phyloP scores from a whole-genome alignment of 2,329 filamentous ascomycete genomes.

The Cordyceps tenuipes region DNA sequence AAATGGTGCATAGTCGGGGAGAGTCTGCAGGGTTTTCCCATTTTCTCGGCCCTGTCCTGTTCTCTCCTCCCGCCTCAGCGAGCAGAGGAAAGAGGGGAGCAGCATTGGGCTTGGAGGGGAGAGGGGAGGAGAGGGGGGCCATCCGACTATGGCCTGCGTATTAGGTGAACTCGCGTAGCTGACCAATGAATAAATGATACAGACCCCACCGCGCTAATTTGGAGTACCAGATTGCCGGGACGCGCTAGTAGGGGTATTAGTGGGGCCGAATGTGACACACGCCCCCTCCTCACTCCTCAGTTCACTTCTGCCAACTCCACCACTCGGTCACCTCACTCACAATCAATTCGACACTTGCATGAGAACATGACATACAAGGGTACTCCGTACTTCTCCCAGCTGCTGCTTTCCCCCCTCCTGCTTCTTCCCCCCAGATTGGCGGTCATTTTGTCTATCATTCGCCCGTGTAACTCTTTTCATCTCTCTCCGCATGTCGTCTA shows the following conservation, averaged over 20 bases:
- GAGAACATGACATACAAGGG: not conserved
- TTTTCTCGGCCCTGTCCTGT: not conserved
- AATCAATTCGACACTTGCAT: not conserved
- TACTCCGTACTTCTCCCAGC: not conserved
- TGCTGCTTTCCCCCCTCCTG: not conserved
- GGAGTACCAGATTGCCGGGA: slow-evolving; percentile 30
- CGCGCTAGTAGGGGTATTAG: slow-evolving; percentile 22
- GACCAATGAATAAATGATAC: slow-evolving; percentile 21
- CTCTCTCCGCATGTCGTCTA: not conserved
- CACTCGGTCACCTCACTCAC: not conserved
- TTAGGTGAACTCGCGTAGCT: not conserved
- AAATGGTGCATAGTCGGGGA: not conserved
- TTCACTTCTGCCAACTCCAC: not conserved
- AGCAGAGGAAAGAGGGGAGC: not conserved
- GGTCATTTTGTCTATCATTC: not conserved
- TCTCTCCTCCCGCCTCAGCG: not conserved
- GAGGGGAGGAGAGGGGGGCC: not conserved
- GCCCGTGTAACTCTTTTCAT: not conserved
- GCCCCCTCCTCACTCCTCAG: not conserved
- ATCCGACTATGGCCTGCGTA: not conserved
- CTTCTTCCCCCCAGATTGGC: not conserved
- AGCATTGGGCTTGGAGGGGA: not conserved
- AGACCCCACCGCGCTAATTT: slow-evolving; percentile 18
- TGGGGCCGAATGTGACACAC: not conserved
- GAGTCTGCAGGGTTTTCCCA: not conserved